These are phyloP conservation scores for Lipomyces orientalis DNA, from an alignment of 805 yeast genomes.

Conservation along the genomic window DNA sequence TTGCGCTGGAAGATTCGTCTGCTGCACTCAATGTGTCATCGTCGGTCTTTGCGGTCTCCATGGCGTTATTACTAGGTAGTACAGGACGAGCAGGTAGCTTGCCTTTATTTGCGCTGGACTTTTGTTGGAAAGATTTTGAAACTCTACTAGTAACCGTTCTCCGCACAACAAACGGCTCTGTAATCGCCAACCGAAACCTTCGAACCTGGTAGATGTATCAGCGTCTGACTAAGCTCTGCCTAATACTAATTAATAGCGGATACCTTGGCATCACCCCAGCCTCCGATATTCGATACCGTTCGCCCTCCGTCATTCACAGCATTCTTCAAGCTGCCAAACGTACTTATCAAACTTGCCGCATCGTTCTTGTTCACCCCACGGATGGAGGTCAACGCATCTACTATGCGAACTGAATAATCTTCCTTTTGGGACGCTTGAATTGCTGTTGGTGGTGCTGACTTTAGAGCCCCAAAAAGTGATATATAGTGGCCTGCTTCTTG, in stretches of 20 bases:
- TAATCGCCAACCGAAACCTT: constrained; percentile 39
- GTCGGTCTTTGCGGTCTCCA: background rate
- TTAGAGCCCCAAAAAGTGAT: constrained; percentile 43
- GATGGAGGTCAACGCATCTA: constrained; percentile 45
- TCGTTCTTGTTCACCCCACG: constrained; percentile 50
- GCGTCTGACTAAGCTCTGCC: background rate
- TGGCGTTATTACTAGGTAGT: background rate
- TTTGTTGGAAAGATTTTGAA: background rate
- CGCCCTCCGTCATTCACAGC: constrained; percentile 42
- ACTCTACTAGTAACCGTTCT: background rate
- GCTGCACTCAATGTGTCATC: background rate
- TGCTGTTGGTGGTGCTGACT: constrained; percentile 43
- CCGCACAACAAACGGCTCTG: constrained; percentile 40
- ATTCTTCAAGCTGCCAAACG: constrained; percentile 44
- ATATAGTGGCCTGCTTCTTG: constrained; percentile 50
- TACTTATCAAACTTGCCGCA: constrained; percentile 43
- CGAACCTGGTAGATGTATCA: constrained; percentile 23
- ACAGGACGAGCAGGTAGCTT: constrained; percentile 5
- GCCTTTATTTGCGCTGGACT: constrained; percentile 1
- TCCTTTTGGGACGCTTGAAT: constrained; percentile 44
- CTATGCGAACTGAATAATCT: constrained; percentile 46
- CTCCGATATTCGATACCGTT: constrained; percentile 40
- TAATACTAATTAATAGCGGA: background rate
- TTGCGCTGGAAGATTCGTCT: background rate
- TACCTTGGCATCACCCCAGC: constrained; percentile 46